phyloP scores from a whole-genome alignment of 805 yeast species.

The Cyberlindnera xylosilytica region DNA sequence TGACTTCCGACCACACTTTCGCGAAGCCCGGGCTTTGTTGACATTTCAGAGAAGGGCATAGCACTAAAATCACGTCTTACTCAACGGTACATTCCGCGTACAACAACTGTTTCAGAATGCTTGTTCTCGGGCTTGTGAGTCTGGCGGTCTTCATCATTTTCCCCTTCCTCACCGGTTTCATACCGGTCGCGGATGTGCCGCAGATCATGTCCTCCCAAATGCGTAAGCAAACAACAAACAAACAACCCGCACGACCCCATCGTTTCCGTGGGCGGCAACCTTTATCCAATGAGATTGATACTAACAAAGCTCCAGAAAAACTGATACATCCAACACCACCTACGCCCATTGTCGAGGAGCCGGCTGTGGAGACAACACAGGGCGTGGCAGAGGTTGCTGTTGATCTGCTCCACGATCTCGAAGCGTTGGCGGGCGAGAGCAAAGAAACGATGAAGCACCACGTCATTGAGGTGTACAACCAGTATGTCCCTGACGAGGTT shows the following conservation, averaged over 20 bases:
- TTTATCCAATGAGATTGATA: too few species aligned
- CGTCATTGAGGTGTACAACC: slow-evolving; percentile 5
- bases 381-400: not conserved
- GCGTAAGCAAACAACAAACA: slow-evolving; percentile 5
- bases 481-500: slow-evolving; percentile 7
- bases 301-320: slow-evolving; percentile 1
- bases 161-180: slow-evolving; percentile 11
- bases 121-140: slow-evolving; percentile 2
- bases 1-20: too few species aligned
- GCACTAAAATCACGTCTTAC: too few species aligned
- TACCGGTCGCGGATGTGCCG: slow-evolving; percentile 1
- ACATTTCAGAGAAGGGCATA: too few species aligned
- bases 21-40: slow-evolving; percentile 7
- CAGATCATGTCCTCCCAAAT: slow-evolving; percentile 5
- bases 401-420: slow-evolving; percentile 12
- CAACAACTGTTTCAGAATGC: too few species aligned
- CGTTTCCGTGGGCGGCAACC: too few species aligned
- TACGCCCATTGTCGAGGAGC: not conserved
- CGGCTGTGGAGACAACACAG: not conserved
- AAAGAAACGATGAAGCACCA: slow-evolving; percentile 2
- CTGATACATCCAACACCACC: slow-evolving; percentile 9
- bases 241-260: too few species aligned
- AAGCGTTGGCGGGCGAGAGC: slow-evolving; percentile 6
- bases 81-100: too few species aligned
- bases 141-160: slow-evolving; percentile 3